Evolutionary conservation across 805 yeast species (phyloP).

Genomic region (Cyberlindnera maclurae): DNA sequence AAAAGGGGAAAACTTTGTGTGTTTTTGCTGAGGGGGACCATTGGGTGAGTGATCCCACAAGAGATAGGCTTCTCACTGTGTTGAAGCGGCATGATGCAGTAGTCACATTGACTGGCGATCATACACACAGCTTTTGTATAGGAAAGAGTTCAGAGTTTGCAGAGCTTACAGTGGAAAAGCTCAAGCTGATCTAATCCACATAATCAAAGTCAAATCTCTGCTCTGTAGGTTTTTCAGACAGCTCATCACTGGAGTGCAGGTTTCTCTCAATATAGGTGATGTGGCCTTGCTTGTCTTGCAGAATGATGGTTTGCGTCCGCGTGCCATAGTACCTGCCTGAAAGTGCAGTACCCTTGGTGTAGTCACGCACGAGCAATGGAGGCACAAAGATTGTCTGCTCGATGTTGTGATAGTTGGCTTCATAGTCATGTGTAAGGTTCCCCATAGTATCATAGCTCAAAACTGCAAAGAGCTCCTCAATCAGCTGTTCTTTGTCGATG

Average conservation of each 20-base stretch:
- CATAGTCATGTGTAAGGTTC: conserved; percentile 23
- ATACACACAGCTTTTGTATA: conserved; percentile 58
- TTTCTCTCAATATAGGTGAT: conserved; percentile 58
- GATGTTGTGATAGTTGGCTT: conserved; percentile 35
- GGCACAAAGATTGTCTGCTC: conserved; percentile 66
- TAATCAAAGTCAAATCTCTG: conserved; percentile 16
- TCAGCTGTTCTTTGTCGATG: conserved; percentile 33
- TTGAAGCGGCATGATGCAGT: conserved; percentile 26
- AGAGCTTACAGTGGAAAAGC: conserved; percentile 27
- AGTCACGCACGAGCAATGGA: conserved; percentile 37
- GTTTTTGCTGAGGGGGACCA: conserved; percentile 55
- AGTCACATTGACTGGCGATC: conserved; percentile 27
- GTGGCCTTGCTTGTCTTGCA: conserved; percentile 44
- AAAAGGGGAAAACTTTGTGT: conserved; percentile 35
- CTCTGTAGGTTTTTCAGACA: conserved; percentile 20
- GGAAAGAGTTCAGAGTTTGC: conserved; percentile 43
- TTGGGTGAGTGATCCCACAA: conserved; percentile 54
- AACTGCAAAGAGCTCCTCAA: conserved; percentile 45
- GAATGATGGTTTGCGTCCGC: conserved; percentile 73
- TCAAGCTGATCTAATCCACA: neutral
- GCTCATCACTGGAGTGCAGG: conserved; percentile 42
- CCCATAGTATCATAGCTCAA: conserved; percentile 40
- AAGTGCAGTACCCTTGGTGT: conserved; percentile 26
- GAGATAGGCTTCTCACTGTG: conserved; percentile 32
- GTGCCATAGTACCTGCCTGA: conserved; percentile 73